Evolutionary conservation across 306 rosid genomes (phyloP).

Genomic region (Vicia villosa): DNA sequence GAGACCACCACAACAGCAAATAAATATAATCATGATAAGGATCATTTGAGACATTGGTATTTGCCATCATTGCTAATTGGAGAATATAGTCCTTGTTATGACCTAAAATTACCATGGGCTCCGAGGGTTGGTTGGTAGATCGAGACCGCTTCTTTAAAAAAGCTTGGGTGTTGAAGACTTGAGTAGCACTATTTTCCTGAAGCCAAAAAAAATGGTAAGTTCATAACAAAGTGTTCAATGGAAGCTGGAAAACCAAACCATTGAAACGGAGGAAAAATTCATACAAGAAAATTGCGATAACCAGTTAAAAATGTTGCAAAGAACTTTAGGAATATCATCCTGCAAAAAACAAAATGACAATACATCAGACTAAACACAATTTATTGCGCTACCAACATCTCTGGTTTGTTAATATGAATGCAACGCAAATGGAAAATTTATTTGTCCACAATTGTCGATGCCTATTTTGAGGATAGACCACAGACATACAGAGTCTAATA

Average conservation of each 20-base stretch:
- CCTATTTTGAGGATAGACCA: conserved; percentile 32
- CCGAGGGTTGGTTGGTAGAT: conserved; percentile 81
- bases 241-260: conserved; percentile 36
- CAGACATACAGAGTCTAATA: conserved; percentile 10
- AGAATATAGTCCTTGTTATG: conserved; percentile 37
- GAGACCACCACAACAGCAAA: conserved; percentile 27
- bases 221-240: background rate
- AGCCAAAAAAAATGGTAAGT: conserved; percentile 36
- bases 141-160: conserved; percentile 91
- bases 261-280: conserved; percentile 37
- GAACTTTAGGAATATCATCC: conserved; percentile 92
- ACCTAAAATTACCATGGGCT: conserved; percentile 77
- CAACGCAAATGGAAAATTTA: conserved; percentile 13
- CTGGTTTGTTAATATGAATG: conserved; percentile 20
- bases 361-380: conserved; percentile 33
- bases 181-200: conserved; percentile 80
- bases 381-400: conserved; percentile 18
- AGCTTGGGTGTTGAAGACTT: conserved; percentile 85
- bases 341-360: conserved; percentile 48
- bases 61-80: conserved; percentile 25
- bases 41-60: conserved; percentile 29
- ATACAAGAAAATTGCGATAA: conserved; percentile 93
- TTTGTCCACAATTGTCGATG: conserved; percentile 19
- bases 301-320: conserved; percentile 95
- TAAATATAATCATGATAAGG: conserved; percentile 24